These are phyloP conservation scores for Raphanus sativus DNA, from an alignment of 345 rosid species.

Conservation along the genomic window DNA sequence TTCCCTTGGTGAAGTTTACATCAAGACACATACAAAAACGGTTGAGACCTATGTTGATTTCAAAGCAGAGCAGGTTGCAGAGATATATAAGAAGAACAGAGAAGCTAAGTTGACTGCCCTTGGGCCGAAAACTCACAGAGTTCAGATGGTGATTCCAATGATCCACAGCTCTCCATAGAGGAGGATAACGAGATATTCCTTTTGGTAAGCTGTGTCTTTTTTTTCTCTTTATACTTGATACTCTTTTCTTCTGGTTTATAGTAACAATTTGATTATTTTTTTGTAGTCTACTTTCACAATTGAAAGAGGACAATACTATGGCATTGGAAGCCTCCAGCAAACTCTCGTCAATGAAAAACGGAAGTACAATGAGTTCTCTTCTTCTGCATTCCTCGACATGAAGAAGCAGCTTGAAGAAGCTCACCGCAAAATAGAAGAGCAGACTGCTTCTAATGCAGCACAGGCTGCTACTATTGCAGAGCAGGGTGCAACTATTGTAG, in stretches of 20 bases:
- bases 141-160: too few relatives aligned
- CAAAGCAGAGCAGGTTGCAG: too few relatives aligned
- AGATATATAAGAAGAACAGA: too few relatives aligned
- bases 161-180: not conserved
- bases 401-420: not conserved
- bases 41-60: too few relatives aligned
- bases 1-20: too few relatives aligned
- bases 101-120: too few relatives aligned
- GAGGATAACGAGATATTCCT: not conserved
- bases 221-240: not conserved
- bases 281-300: not conserved
- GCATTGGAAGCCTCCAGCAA: not conserved
- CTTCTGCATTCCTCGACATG: not conserved
- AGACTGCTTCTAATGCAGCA: not conserved
- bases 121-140: too few relatives aligned
- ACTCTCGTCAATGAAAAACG: not conserved
- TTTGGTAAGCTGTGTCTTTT: not conserved
- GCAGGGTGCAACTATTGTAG: not conserved
- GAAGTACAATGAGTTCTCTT: not conserved
- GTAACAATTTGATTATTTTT: not conserved
- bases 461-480: not conserved
- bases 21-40: too few relatives aligned
- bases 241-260: not conserved
- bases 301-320: not conserved
- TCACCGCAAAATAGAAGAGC: not conserved